Base-by-base conservation (phyloP, 345 rosid species). In the Arabidopsis arenosa region DNA sequence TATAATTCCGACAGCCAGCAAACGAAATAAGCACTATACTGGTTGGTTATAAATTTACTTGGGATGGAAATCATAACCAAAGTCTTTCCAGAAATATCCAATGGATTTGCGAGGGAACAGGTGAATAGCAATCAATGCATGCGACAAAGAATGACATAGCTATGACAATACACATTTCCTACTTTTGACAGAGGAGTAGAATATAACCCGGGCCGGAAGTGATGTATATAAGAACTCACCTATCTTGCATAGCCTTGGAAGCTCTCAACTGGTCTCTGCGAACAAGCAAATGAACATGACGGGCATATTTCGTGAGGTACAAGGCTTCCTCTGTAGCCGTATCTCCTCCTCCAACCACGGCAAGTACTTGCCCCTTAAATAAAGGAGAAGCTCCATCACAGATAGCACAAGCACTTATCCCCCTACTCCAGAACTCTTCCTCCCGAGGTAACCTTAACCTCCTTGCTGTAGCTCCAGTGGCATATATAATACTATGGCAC, bases 271-370 rank as follows among this genome's bases (percentile, higher is more conserved):
- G 93, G 37, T 84, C 97, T 77, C 75, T 85, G 18, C 98, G 97
- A 60, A 94, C 96, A 41, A 94, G 97, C 70, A 94, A 85, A 86
- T 94, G 98, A 86, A 94, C 97, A 82, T 94, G 98, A 44, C 93
- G 89, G 33, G 97, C 98, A 77, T 89, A 94, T 80, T 94, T 94
- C 0, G 98, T 94, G 26, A 94, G 87, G 84, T 94, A 94, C 33
- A 94, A 21, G 60, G 98, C 97, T 84, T 94, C 98, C 77, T 94
- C 98, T 7, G 97, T 92, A 14, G 98, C 96, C 6, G 98, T 94
- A 90, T 94, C 98, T 73, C 98, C 98, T 26, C 98, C 98, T 79
- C 98, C 98, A 76, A 92, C 95, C 63, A 94, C 98, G 5, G 93
- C 97, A 12, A 94, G 97, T 67, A 90, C 93, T 79, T 94, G 96